Evolutionary conservation across 2,329 filamentous ascomycete species (phyloP).

Genomic region (Aspergillus carbonarius): DNA sequence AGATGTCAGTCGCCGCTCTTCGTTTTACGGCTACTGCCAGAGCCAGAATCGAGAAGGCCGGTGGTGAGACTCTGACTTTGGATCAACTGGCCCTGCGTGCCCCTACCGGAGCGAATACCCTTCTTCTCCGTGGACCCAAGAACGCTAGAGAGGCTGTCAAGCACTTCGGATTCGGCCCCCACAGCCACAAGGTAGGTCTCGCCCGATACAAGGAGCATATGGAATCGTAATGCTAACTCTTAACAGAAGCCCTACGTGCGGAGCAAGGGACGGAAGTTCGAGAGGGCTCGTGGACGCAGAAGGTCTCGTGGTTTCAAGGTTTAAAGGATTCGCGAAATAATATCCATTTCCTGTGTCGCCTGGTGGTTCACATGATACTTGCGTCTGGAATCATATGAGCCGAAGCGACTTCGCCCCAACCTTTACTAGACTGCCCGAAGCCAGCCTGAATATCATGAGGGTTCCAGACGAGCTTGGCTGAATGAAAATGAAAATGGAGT

Average conservation of each 20-base stretch:
- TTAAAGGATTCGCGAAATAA: slow-evolving; percentile 55
- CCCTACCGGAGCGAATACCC: slow-evolving; percentile 94
- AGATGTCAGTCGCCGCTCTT: slow-evolving; percentile 89
- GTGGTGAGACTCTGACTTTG: slow-evolving; percentile 91
- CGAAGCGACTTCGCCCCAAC: background rate
- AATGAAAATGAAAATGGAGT: slow-evolving; percentile 18
- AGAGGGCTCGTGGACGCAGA: slow-evolving; percentile 98
- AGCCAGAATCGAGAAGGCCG: slow-evolving; percentile 87
- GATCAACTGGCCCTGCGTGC: slow-evolving; percentile 95
- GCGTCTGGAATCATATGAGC: background rate
- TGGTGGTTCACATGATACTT: background rate
- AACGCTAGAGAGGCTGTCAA: slow-evolving; percentile 96
- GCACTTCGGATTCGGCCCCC: slow-evolving; percentile 98
- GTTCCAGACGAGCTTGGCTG: slow-evolving; percentile 12
- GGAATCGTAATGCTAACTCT: slow-evolving; percentile 14
- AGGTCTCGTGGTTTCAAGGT: slow-evolving; percentile 99
- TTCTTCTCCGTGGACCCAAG: slow-evolving; percentile 97
- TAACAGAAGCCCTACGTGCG: slow-evolving; percentile 87
- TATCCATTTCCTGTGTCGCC: background rate
- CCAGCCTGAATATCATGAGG: background rate
- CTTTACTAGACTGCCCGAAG: background rate
- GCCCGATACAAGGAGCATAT: background rate
- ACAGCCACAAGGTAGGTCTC: slow-evolving; percentile 83
- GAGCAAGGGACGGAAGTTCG: slow-evolving; percentile 99
- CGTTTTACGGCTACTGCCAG: slow-evolving; percentile 96